Evolutionary conservation across 805 yeast species (phyloP).

Genomic region (Candida patagonica): DNA sequence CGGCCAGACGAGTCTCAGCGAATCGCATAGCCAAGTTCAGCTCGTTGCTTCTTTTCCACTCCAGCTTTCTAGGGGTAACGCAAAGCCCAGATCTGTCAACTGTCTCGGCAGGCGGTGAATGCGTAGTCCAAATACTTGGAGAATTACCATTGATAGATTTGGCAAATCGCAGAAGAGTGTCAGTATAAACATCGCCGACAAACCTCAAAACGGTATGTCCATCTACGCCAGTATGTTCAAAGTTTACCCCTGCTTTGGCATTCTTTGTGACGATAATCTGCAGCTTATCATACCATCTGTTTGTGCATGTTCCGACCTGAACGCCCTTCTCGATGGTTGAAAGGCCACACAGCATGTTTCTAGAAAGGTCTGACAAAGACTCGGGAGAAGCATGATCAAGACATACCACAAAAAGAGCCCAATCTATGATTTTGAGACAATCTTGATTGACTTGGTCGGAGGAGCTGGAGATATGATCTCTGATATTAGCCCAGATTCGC

Average conservation of each 20-base stretch:
- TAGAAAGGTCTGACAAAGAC: constrained; percentile 50
- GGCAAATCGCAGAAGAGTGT: constrained; percentile 80
- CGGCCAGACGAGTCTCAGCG: constrained; percentile 84
- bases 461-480: constrained; percentile 37
- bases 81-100: constrained; percentile 36
- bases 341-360: constrained; percentile 83
- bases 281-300: constrained; percentile 89
- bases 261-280: constrained; percentile 81
- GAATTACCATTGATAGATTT: constrained; percentile 66
- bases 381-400: constrained; percentile 68
- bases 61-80: constrained; percentile 76
- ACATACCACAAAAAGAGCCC: constrained; percentile 75
- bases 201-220: constrained; percentile 88
- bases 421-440: constrained; percentile 65
- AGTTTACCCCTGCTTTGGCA: constrained; percentile 88
- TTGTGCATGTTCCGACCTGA: constrained; percentile 89
- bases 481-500: constrained; percentile 72
- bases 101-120: constrained; percentile 41
- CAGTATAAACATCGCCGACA: constrained; percentile 86
- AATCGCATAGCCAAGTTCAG: constrained; percentile 71
- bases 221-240: constrained; percentile 87
- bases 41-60: constrained; percentile 78
- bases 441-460: constrained; percentile 47
- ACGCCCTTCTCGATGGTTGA: constrained; percentile 72
- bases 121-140: constrained; percentile 59